phyloP scores from a whole-genome alignment of 2,329 filamentous ascomycete species.

The Diaporthe batatas region DNA sequence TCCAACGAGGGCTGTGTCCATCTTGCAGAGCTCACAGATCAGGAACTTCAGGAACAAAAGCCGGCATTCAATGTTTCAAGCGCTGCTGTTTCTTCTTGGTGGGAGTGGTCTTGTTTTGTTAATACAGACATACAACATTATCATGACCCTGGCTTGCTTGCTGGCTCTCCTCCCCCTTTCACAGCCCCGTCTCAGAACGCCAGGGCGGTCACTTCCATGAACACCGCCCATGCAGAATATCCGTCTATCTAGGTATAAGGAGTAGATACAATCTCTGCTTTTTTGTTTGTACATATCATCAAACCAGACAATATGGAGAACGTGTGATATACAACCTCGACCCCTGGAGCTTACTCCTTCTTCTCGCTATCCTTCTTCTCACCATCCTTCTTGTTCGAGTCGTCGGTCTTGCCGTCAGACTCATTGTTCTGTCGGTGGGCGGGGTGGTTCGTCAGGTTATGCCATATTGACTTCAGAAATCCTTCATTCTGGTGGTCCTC shows the following conservation, averaged over 20 bases:
- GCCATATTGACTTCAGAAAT: constrained; percentile 94
- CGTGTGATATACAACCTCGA: constrained; percentile 23
- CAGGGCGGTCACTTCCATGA: constrained; percentile 32
- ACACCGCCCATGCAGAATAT: constrained; percentile 39
- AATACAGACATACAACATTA: constrained; percentile 14
- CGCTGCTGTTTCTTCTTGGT: not conserved
- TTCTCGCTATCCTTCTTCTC: constrained; percentile 41
- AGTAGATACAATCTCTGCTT: constrained; percentile 22
- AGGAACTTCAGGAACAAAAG: not conserved
- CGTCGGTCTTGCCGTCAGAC: constrained; percentile 46
- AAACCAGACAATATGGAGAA: constrained; percentile 11
- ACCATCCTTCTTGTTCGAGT: constrained; percentile 18
- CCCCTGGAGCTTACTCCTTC: constrained; percentile 17
- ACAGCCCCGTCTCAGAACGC: constrained; percentile 18
- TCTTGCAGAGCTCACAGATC: not conserved
- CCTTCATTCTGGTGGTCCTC: constrained; percentile 82
- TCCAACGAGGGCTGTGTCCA: not conserved
- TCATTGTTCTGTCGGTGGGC: constrained; percentile 61
- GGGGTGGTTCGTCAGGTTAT: constrained; percentile 85
- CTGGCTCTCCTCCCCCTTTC: not conserved
- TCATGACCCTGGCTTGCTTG: constrained; percentile 18
- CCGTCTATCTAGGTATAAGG: constrained; percentile 39
- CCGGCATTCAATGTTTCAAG: not conserved
- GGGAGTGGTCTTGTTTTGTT: constrained; percentile 39
- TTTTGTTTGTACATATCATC: constrained; percentile 34